A percentile compares a stretch with the other conserved stretches of the same genome.
These are phyloP conservation scores for Rhizoclosmatium sp. DNA, from an alignment of 192 early-diverging fungal genomes.

Conservation along the genomic window DNA sequence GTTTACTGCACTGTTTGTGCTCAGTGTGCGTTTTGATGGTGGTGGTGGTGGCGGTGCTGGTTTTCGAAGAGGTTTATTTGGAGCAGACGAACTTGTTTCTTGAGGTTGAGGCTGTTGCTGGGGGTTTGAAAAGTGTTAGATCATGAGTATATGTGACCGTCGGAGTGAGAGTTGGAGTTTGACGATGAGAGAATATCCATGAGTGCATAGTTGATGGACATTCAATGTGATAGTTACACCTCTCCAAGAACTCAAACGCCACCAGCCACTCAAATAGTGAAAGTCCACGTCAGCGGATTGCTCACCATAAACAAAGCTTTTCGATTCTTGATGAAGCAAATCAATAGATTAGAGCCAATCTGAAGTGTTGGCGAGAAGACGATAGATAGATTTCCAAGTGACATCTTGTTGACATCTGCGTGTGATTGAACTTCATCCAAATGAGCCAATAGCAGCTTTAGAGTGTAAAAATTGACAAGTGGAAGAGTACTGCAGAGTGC, in stretches of 20 bases:
- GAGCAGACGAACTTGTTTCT: background rate
- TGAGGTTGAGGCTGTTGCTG: background rate
- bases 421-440: conserved; percentile 5
- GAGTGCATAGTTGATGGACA: background rate
- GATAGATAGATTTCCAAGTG: conserved; percentile 10
- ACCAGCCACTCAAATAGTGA: background rate
- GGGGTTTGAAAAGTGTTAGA: background rate
- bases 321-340: background rate
- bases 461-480: background rate
- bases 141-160: no score
- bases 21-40: conserved; percentile 8
- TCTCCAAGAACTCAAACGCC: background rate
- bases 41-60: conserved; percentile 21
- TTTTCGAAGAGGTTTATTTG: conserved; percentile 3
- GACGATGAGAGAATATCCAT: background rate
- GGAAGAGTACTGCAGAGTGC: background rate
- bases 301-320: conserved; percentile 1
- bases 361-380: conserved; percentile 15
- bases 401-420: conserved; percentile 24
- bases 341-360: conserved; percentile 12
- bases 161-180: no score
- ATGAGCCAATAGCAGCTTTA: conserved; percentile 13
- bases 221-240: background rate
- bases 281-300: background rate
- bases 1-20: background rate